Percentiles rank a stretch among this genome's conserved stretches.
phyloP scores from a whole-genome alignment of 352 stramenopile genomes.

The Pythium rishiriense region DNA sequence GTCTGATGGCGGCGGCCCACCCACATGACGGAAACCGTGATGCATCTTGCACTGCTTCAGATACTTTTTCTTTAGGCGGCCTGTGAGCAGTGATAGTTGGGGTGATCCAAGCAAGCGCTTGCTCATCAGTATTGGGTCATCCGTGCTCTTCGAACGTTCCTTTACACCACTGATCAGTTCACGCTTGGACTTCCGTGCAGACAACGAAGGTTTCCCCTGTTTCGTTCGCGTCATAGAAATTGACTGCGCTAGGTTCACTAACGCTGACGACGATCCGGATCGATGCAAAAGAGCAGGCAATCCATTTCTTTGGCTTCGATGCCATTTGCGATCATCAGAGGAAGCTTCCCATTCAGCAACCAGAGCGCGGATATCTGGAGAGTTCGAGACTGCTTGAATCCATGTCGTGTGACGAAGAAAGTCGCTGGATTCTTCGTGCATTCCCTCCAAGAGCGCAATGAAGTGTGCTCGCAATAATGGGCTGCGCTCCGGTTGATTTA shows the following conservation, averaged over 20 bases:
- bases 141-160: conserved; percentile 8
- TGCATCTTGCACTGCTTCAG: conserved; percentile 18
- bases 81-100: conserved; percentile 45
- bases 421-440: conserved; percentile 23
- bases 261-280: conserved; percentile 1
- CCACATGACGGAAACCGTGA: not conserved
- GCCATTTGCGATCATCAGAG: not conserved
- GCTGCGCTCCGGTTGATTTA: conserved; percentile 29
- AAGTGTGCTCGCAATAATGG: conserved; percentile 53
- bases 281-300: not conserved
- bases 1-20: not conserved
- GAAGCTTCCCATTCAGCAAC: conserved; percentile 8
- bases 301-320: not conserved
- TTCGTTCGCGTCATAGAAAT: conserved; percentile 3
- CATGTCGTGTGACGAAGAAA: conserved; percentile 38
- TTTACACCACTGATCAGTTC: not conserved
- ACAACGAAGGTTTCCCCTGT: not conserved
- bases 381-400: conserved; percentile 31
- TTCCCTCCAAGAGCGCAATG: conserved; percentile 36
- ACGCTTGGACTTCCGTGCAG: conserved; percentile 6
- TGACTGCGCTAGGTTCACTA: conserved; percentile 2
- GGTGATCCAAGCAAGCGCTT: not conserved
- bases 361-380: not conserved
- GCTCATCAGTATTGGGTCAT: not conserved
- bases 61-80: conserved; percentile 51